Conservation (phyloP, 208 protist species). For the Acanthamoeba royreba region DNA sequence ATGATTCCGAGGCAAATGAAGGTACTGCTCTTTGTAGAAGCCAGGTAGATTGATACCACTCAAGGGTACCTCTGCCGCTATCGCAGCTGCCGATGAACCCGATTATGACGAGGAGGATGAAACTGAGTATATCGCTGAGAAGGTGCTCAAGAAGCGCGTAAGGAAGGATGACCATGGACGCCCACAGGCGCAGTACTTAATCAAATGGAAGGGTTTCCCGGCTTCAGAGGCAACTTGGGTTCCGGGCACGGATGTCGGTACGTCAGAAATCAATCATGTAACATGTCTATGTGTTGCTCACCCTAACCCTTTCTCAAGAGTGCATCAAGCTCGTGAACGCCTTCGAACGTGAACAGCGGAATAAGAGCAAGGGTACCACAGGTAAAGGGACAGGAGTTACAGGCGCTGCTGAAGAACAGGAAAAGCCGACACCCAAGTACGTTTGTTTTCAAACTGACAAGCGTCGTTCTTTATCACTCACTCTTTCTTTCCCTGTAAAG, state of each 20-base stretch:
- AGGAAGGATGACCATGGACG: neutral
- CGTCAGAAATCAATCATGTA: neutral
- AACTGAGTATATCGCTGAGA: neutral
- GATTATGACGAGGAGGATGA: neutral
- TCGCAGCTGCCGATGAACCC: neutral
- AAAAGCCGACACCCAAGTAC: neutral
- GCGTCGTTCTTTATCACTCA: neutral
- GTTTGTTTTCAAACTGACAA: neutral
- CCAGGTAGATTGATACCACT: too few species aligned
- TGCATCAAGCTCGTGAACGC: neutral
- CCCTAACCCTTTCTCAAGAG: neutral
- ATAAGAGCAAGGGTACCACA: neutral
- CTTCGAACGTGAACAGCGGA: neutral
- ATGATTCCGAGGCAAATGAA: neutral
- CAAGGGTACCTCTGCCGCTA: too few species aligned
- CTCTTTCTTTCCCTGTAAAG: neutral
- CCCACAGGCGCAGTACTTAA: neutral
- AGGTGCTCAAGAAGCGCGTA: neutral
- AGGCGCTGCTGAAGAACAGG: neutral
- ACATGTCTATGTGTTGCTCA: neutral
- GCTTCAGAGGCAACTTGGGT: neutral
- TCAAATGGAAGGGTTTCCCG: neutral
- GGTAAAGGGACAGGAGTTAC: neutral
- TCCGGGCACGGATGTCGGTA: neutral
- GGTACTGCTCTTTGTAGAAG: too few species aligned